These are phyloP conservation scores for Xylaria polymorpha DNA, from an alignment of 2,329 filamentous ascomycete species.

Conservation along the genomic window DNA sequence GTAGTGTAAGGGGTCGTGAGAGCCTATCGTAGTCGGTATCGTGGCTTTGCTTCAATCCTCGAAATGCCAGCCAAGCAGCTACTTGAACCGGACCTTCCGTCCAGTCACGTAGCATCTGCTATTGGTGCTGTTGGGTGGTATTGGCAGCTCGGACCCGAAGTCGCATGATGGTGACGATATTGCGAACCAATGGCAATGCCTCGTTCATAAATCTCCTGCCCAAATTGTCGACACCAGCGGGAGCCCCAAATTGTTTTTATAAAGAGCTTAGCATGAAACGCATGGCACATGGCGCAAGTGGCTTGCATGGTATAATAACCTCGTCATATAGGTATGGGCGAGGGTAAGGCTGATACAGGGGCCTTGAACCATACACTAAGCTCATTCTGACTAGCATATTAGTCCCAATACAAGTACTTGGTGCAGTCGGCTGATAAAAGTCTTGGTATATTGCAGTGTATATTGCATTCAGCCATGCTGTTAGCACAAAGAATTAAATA, in stretches of 20 bases:
- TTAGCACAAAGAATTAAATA: conserved; percentile 4
- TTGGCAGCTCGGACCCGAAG: conserved; percentile 11
- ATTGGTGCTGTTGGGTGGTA: conserved; percentile 17
- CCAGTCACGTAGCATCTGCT: neutral
- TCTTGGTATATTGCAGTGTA: neutral
- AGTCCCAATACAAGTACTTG: neutral
- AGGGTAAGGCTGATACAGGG: conserved; percentile 19
- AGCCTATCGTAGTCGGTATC: conserved; percentile 11
- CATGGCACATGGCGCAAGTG: conserved; percentile 7
- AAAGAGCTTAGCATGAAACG: conserved; percentile 22
- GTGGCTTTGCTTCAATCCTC: neutral
- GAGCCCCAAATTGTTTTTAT: conserved; percentile 1
- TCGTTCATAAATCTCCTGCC: conserved; percentile 32
- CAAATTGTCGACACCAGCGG: conserved; percentile 21
- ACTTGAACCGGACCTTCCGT: conserved; percentile 4
- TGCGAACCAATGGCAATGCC: conserved; percentile 21
- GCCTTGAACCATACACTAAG: neutral
- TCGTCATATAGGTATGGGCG: conserved; percentile 6
- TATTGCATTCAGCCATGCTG: conserved; percentile 4
- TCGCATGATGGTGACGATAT: conserved; percentile 14
- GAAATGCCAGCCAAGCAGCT: neutral
- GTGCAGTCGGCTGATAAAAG: neutral
- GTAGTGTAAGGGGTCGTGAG: conserved; percentile 3
- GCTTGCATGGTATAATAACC: conserved; percentile 10
- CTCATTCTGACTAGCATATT: neutral